Conservation (phyloP, 768 basidiomycete genomes). For the Tephrocybe sp. region DNA sequence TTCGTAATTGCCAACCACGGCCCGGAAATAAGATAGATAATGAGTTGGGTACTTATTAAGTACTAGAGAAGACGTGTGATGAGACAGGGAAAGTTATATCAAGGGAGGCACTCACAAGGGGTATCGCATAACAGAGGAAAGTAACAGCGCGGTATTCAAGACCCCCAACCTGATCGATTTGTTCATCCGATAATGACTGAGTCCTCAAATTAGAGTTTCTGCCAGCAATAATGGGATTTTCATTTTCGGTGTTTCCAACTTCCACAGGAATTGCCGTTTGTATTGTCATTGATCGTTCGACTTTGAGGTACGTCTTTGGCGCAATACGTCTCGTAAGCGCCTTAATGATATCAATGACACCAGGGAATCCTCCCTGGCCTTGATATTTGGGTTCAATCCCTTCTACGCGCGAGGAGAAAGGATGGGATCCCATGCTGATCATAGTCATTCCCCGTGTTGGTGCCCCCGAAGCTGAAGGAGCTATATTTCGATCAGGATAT, state of each 20-base stretch:
- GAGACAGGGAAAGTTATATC: background rate
- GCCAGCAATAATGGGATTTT: slow-evolving; percentile 46
- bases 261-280: slow-evolving; percentile 43
- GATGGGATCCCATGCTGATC: slow-evolving; percentile 9
- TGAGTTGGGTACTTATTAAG: slow-evolving; percentile 54
- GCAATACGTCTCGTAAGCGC: slow-evolving; percentile 35
- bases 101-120: slow-evolving; percentile 31
- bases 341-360: slow-evolving; percentile 36
- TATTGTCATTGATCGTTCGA: slow-evolving; percentile 53
- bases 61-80: slow-evolving; percentile 46
- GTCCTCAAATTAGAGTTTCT: slow-evolving; percentile 58
- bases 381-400: slow-evolving; percentile 29
- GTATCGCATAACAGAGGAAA: slow-evolving; percentile 47
- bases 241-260: slow-evolving; percentile 39
- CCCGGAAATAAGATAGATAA: slow-evolving; percentile 54
- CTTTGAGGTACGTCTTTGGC: slow-evolving; percentile 41
- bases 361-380: slow-evolving; percentile 47
- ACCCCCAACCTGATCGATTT: slow-evolving; percentile 72
- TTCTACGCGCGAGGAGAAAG: slow-evolving; percentile 1
- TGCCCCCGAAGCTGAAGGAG: background rate
- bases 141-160: slow-evolving; percentile 70
- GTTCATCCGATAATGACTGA: slow-evolving; percentile 57
- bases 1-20: slow-evolving; percentile 53
- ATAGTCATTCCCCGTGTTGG: slow-evolving; percentile 33
- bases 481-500: background rate